Conservation (phyloP, 1,284 basidiomycete genomes). For the Agaricales sp. region DNA sequence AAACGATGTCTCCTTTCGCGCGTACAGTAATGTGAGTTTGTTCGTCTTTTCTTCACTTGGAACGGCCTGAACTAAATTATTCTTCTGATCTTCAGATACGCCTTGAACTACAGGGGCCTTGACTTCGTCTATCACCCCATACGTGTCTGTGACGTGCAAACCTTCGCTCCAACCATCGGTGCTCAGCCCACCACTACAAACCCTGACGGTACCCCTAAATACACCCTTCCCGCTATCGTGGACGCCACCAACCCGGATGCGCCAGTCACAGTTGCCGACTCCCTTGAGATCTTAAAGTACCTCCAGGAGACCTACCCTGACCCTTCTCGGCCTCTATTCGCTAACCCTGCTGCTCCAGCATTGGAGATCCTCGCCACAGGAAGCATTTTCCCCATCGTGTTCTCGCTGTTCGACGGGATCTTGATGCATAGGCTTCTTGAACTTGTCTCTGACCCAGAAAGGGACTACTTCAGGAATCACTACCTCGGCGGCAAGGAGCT, state of each 20-base stretch:
- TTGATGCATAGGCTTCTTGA: neutral
- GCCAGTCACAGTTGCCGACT: neutral
- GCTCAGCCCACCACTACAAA: neutral
- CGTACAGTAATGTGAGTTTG: no score
- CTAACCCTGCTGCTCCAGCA: no score
- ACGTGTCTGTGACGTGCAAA: neutral
- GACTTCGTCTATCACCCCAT: neutral
- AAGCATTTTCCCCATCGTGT: neutral
- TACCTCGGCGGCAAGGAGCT: neutral
- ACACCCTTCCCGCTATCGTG: neutral
- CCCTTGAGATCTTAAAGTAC: neutral
- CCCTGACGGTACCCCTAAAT: neutral
- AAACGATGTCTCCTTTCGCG: no score
- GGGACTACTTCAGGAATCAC: neutral
- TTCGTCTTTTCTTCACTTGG: no score
- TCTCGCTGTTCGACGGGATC: neutral
- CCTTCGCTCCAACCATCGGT: neutral
- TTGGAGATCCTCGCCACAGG: no score
- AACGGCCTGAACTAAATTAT: no score
- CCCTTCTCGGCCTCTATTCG: no score
- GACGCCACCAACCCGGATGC: neutral
- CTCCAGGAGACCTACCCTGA: no score
- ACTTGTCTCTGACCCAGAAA: neutral
- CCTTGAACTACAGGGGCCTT: neutral
- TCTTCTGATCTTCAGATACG: no score